Conservation (phyloP, 495 filamentous ascomycete species). For the Aspergillus ellipticus region DNA sequence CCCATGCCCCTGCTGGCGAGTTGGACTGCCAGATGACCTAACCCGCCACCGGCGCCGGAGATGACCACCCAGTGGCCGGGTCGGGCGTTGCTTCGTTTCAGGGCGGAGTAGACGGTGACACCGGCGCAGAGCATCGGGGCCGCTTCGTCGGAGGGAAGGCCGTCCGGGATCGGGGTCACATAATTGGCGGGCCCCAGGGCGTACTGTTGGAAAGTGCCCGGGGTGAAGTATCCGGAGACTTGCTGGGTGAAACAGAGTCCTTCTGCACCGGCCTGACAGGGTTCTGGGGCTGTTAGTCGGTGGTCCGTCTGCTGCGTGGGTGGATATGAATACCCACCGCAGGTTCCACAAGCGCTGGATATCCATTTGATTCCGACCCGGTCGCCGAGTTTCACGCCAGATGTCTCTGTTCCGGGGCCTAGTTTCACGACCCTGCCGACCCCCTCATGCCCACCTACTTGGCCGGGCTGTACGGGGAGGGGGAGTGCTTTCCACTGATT, state of each 20-base stretch:
- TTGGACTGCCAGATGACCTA: constrained; percentile 65
- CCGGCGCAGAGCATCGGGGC: constrained; percentile 65
- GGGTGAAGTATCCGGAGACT: constrained; percentile 52
- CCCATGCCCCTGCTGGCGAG: constrained; percentile 61
- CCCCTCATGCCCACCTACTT: constrained; percentile 64
- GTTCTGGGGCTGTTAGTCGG: constrained; percentile 16
- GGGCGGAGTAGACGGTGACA: constrained; percentile 54
- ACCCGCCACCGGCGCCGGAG: constrained; percentile 63
- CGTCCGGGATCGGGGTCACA: constrained; percentile 66
- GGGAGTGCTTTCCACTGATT: constrained; percentile 54
- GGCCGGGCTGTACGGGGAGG: constrained; percentile 57
- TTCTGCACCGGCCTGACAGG: constrained; percentile 58
- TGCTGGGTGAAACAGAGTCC: constrained; percentile 56
- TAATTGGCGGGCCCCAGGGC: constrained; percentile 60
- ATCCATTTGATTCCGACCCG: constrained; percentile 61
- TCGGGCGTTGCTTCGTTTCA: constrained; percentile 55
- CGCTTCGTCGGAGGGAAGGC: constrained; percentile 52
- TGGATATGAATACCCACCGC: constrained; percentile 42
- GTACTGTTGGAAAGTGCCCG: constrained; percentile 73
- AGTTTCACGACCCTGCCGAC: constrained; percentile 60
- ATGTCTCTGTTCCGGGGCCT: constrained; percentile 46
- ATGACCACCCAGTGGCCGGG: constrained; percentile 64
- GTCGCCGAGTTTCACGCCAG: constrained; percentile 60
- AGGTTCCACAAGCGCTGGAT: constrained; percentile 45
- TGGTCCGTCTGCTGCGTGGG: background rate